These are phyloP conservation scores for Guillardia theta DNA, from an alignment of 78 protist genomes.

Conservation along the genomic window DNA sequence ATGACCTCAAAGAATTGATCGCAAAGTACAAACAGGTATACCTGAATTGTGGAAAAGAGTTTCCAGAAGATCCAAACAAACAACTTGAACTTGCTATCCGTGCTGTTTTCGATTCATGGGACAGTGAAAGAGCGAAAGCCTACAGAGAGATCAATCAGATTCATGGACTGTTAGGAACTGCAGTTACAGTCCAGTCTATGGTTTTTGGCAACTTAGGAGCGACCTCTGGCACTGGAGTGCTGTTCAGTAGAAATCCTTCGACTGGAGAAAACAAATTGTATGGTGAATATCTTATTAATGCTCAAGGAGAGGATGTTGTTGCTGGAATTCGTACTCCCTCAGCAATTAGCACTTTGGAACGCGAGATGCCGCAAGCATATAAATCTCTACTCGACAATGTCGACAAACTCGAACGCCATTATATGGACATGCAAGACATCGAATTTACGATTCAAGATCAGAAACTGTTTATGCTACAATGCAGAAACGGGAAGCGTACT, in stretches of 20 bases:
- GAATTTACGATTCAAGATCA: slow-evolving; percentile 84
- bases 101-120: slow-evolving; percentile 65
- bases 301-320: slow-evolving; percentile 93
- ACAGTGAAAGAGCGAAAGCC: slow-evolving; percentile 64
- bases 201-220: slow-evolving; percentile 58
- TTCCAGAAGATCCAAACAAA: slow-evolving; percentile 73
- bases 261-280: slow-evolving; percentile 74
- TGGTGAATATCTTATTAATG: slow-evolving; percentile 87
- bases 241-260: slow-evolving; percentile 81
- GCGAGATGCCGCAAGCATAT: slow-evolving; percentile 14
- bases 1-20: slow-evolving; percentile 51
- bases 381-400: slow-evolving; percentile 40
- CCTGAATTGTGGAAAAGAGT: background rate
- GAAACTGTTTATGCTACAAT: slow-evolving; percentile 79
- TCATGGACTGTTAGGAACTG: slow-evolving; percentile 66
- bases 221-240: slow-evolving; percentile 54
- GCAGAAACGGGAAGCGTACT: slow-evolving; percentile 72
- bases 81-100: slow-evolving; percentile 51
- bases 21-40: slow-evolving; percentile 28
- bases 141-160: slow-evolving; percentile 62
- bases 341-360: slow-evolving; percentile 27
- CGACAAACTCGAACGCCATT: slow-evolving; percentile 65
- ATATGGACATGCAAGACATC: slow-evolving; percentile 63
- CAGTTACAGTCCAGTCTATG: slow-evolving; percentile 82
- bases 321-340: slow-evolving; percentile 86